A percentile compares a stretch with the other conserved stretches of the same genome.
Conservation (phyloP, 2,329 filamentous ascomycete species). For the Xylariomycetidae sp. region DNA sequence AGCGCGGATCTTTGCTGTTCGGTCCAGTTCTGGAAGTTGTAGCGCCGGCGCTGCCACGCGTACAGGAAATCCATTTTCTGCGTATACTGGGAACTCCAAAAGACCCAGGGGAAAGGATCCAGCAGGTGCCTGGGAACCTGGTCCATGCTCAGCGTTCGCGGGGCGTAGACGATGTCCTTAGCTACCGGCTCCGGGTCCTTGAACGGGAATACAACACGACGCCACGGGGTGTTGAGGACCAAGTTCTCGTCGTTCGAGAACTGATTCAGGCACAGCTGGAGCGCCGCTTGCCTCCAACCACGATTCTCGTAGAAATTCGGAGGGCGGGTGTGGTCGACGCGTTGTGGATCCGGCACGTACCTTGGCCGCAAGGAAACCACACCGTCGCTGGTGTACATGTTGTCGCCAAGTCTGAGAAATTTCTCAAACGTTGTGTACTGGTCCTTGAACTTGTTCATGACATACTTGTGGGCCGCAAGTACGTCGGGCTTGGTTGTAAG, state of each 20-base stretch:
- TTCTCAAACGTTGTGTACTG: too few species aligned
- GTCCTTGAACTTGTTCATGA: too few species aligned
- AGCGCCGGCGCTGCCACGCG: slow-evolving; percentile 15
- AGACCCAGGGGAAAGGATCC: slow-evolving; percentile 27
- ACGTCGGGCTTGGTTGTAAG: too few species aligned
- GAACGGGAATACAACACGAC: slow-evolving; percentile 32
- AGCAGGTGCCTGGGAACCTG: slow-evolving; percentile 10
- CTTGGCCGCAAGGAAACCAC: too few species aligned
- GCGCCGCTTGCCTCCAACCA: slow-evolving; percentile 39
- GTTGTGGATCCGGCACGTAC: too few species aligned
- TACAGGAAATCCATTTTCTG: slow-evolving; percentile 19
- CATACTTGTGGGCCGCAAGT: too few species aligned
- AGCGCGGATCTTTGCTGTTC: slow-evolving; percentile 18
- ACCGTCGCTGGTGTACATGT: too few species aligned
- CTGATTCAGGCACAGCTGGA: slow-evolving; percentile 37
- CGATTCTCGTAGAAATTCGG: slow-evolving; percentile 25
- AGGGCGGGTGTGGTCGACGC: too few species aligned
- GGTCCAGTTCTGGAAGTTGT: slow-evolving; percentile 14
- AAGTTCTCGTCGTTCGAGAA: slow-evolving; percentile 35
- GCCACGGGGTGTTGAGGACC: slow-evolving; percentile 30
- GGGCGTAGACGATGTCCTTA: slow-evolving; percentile 17
- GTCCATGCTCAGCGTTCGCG: slow-evolving; percentile 11
- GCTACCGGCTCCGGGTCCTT: slow-evolving; percentile 17
- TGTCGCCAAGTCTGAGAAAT: too few species aligned
- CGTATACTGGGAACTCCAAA: slow-evolving; percentile 22